These are phyloP conservation scores for Capronia coronata DNA, from an alignment of 2,329 filamentous ascomycete genomes.

Conservation along the genomic window DNA sequence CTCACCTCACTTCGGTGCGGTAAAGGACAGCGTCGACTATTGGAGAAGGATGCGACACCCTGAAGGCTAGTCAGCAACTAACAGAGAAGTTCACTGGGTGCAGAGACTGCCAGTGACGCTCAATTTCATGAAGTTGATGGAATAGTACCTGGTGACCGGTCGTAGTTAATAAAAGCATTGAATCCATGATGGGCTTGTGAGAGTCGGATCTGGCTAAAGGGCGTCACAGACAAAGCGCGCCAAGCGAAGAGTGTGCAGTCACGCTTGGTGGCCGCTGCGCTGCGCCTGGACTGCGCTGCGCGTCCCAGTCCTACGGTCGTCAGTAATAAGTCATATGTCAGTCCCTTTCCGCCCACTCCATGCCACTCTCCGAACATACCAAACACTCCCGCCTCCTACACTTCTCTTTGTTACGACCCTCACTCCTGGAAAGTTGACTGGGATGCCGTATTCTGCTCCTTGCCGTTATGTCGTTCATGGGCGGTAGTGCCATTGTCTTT, in stretches of 20 bases:
- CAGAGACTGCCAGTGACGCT: too few species aligned
- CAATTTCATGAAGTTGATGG: too few species aligned
- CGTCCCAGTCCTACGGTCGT: background rate
- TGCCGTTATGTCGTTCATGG: background rate
- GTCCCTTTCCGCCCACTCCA: background rate
- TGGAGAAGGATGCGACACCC: too few species aligned
- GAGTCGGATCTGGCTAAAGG: too few species aligned
- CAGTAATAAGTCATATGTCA: background rate
- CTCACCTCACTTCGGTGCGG: background rate
- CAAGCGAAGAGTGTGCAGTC: too few species aligned
- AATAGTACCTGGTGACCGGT: too few species aligned
- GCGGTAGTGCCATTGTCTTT: background rate
- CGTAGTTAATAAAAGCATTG: too few species aligned
- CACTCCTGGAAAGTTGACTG: background rate
- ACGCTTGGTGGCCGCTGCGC: background rate
- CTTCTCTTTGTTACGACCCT: background rate
- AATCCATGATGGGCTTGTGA: too few species aligned
- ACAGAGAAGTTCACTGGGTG: too few species aligned
- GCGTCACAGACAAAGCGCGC: background rate
- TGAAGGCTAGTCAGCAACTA: too few species aligned
- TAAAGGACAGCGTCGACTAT: background rate
- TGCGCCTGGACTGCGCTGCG: background rate
- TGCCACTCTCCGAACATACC: constrained; percentile 5
- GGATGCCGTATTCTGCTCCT: background rate
- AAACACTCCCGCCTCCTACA: background rate